Evolutionary conservation across 2,329 filamentous ascomycete species (phyloP).

Genomic region (Alternaria sp.): DNA sequence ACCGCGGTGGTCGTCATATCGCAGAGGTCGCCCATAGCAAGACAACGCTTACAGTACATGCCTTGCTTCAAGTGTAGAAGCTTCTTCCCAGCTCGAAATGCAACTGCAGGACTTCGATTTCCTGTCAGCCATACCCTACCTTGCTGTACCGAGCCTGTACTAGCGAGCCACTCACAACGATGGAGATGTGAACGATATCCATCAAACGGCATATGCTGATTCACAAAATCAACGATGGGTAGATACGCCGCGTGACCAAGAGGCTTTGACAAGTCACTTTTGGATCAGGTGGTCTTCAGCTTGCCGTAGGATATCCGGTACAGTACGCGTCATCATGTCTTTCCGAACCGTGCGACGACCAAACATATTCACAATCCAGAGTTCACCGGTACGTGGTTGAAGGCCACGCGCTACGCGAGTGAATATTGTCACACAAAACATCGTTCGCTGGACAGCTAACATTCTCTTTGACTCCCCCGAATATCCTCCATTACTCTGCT

Average conservation of each 20-base stretch:
- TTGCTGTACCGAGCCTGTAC: background rate
- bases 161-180: background rate
- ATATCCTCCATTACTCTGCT: too few relatives aligned
- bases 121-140: background rate
- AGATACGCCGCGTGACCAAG: background rate
- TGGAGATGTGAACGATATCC: background rate
- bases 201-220: background rate
- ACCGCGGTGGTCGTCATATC: background rate
- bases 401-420: background rate
- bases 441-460: background rate
- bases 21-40: rapidly evolving
- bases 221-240: background rate
- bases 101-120: rapidly evolving
- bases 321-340: background rate
- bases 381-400: background rate
- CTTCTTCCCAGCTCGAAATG: rapidly evolving
- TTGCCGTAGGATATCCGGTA: background rate
- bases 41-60: background rate
- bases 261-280: rapidly evolving
- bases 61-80: background rate
- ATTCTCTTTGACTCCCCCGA: rapidly evolving
- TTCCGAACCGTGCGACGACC: background rate
- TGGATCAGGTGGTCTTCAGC: background rate
- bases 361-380: background rate
- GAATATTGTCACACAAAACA: background rate